These are phyloP conservation scores for Clarireedia monteithiana DNA, from an alignment of 2,329 filamentous ascomycete species.

Conservation along the genomic window DNA sequence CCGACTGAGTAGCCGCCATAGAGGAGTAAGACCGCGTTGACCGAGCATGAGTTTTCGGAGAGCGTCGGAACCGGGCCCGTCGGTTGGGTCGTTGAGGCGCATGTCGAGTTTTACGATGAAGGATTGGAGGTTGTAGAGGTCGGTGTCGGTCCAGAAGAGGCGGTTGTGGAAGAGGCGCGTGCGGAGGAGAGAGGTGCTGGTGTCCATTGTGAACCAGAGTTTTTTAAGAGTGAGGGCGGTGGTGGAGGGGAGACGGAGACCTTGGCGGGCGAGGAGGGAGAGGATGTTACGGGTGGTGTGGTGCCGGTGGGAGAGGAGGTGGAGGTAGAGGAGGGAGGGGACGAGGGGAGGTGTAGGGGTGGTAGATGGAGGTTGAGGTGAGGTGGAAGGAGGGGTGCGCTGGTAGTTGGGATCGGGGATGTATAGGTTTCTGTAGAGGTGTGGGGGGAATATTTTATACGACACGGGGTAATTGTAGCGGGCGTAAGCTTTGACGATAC, in stretches of 20 bases:
- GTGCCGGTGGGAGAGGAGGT: conserved; percentile 55
- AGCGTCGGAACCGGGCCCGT: conserved; percentile 41
- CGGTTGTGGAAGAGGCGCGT: conserved; percentile 44
- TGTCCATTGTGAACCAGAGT: conserved; percentile 67
- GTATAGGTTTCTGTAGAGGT: conserved; percentile 48
- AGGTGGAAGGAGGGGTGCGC: conserved; percentile 46
- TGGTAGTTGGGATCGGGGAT: conserved; percentile 47
- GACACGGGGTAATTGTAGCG: conserved; percentile 46
- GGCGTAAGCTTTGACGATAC: conserved; percentile 50
- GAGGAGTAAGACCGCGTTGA: conserved; percentile 45
- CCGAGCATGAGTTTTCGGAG: conserved; percentile 52
- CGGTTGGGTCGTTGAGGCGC: conserved; percentile 56
- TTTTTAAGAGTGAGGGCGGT: conserved; percentile 48
- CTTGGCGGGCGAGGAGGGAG: conserved; percentile 48
- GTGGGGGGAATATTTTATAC: conserved; percentile 51
- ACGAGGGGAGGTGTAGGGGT: conserved; percentile 30
- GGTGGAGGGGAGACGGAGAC: conserved; percentile 45
- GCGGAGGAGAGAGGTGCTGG: conserved; percentile 49
- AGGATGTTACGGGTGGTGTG: conserved; percentile 53
- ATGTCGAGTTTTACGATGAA: conserved; percentile 68
- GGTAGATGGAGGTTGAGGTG: conserved; percentile 62
- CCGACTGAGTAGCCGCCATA: conserved; percentile 53
- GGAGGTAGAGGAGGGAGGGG: conserved; percentile 59
- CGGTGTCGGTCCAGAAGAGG: conserved; percentile 47
- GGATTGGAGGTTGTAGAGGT: conserved; percentile 54